phyloP scores from a whole-genome alignment of 2,329 filamentous ascomycete species.

The Penicillium decumbens region DNA sequence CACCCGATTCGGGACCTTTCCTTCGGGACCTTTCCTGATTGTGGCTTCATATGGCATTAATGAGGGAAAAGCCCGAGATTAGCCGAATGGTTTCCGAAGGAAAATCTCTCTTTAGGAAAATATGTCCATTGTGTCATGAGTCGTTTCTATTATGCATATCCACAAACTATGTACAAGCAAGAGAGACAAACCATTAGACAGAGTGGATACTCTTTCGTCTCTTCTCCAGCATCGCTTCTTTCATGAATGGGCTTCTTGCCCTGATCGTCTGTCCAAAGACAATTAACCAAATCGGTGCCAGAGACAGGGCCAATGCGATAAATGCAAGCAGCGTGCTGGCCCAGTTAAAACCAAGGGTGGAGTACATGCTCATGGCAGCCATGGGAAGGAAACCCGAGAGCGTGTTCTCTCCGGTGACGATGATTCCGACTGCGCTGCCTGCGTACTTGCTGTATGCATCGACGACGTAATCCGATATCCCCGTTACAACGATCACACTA shows the following conservation, averaged over 20 bases:
- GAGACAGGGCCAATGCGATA: conserved; percentile 33
- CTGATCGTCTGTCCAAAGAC: conserved; percentile 38
- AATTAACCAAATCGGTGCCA: conserved; percentile 38
- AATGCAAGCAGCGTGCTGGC: conserved; percentile 42
- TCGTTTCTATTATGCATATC: not conserved
- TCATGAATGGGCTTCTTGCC: conserved; percentile 25
- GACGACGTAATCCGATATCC: conserved; percentile 48
- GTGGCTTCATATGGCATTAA: not conserved
- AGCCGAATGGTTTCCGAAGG: not conserved
- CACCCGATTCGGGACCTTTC: not conserved
- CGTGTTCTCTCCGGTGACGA: conserved; percentile 43
- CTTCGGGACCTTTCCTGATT: not conserved
- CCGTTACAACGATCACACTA: conserved; percentile 44
- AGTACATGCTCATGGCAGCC: conserved; percentile 39
- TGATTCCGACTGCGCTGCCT: conserved; percentile 45
- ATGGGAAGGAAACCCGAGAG: conserved; percentile 45
- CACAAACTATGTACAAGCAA: not conserved
- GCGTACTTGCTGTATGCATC: conserved; percentile 49
- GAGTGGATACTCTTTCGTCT: conserved; percentile 21
- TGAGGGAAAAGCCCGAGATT: not conserved
- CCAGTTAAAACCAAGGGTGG: conserved; percentile 39
- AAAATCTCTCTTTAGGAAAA: not conserved
- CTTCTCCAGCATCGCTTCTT: conserved; percentile 25
- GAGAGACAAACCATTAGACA: conserved; percentile 5
- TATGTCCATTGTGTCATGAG: not conserved